These are phyloP conservation scores for Lepiota brunneoincarnata DNA, from an alignment of 768 basidiomycete genomes.

Conservation along the genomic window DNA sequence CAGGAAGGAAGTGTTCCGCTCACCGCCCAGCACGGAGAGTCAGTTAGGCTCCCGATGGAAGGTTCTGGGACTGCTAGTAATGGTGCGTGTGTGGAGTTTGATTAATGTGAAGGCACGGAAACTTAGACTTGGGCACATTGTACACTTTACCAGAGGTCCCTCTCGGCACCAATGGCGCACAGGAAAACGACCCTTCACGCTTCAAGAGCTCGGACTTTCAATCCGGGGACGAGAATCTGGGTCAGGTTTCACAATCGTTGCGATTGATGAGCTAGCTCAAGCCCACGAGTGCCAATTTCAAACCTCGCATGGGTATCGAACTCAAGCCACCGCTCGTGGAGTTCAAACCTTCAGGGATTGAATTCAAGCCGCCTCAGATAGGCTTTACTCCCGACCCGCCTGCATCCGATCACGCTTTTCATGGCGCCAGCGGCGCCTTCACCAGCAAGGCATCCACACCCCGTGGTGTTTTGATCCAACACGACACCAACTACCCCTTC, in stretches of 20 bases:
- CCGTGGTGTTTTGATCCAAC: background rate
- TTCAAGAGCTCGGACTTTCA: background rate
- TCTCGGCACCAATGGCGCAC: background rate
- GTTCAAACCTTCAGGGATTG: slow-evolving; percentile 5
- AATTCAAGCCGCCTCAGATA: background rate
- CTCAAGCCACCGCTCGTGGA: slow-evolving; percentile 1
- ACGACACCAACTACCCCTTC: background rate
- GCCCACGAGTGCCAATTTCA: slow-evolving; percentile 11
- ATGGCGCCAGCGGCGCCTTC: no score
- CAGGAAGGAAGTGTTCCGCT: background rate
- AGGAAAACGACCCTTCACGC: background rate
- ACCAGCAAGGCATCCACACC: background rate
- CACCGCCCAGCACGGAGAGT: slow-evolving; percentile 3
- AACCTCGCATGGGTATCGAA: slow-evolving; percentile 7
- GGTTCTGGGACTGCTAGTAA: background rate
- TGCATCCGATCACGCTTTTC: background rate
- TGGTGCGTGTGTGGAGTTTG: slow-evolving; percentile 1
- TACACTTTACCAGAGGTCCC: background rate
- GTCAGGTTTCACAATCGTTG: background rate
- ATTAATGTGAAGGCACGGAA: background rate
- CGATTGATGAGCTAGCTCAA: slow-evolving; percentile 4
- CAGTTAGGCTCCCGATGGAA: background rate
- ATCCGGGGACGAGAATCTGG: background rate
- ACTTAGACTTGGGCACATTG: background rate
- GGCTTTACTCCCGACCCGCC: background rate